Evolutionary conservation across 2,329 filamentous ascomycete genomes (phyloP), one percentile per base, ranked within the genome.

Genomic region (Karstenula rhodostoma): DNA sequence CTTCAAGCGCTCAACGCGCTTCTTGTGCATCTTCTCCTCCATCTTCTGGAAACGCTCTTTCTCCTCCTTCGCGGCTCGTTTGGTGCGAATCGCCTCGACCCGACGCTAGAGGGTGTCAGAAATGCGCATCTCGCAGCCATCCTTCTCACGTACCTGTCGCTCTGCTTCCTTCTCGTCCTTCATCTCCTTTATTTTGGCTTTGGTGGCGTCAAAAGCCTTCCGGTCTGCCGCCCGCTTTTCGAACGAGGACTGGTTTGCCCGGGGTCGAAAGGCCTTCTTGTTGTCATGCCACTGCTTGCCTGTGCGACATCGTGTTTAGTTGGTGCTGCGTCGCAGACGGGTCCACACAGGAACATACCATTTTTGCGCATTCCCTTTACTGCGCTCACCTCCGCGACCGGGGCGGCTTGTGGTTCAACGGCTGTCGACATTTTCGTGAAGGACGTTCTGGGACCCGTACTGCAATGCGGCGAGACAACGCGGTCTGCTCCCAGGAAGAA

Each of bases 11-110:
- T 99, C 95, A 13, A 98, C 90, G 63, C 94, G 86, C 85, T 97
- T 98, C 80, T 87, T 89, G 82, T 98, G 94, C 95, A 99, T 98
- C 83, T 95, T 98, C 82, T 93, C 92, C 22, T 93, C 94, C 87
- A 99, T 87, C 83, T 94, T 92, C 78, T 93, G 92, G 76, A 94
- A 98, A 68, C 94, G 85, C 73, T 94, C 93, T 79, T 91, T 93
- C 83, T 98, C 95, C 72, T 93, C 94, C 85, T 97, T 98, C 55
- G 90, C 91, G 22, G 88, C 90, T 68, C 92, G 87, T 79, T 90
- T 94, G 66, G 96, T 93, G 73, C 91, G 94, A 75, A 98, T 91
- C 12, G 86, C 86, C 73, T 94, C 86, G 57, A 95, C 88, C 68
- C 89, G 89, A 74, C 86, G 85, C 92, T 97, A 73, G 56, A 65